These are phyloP conservation scores for Botrytis deweyae DNA, from an alignment of 2,329 filamentous ascomycete species.

Conservation along the genomic window DNA sequence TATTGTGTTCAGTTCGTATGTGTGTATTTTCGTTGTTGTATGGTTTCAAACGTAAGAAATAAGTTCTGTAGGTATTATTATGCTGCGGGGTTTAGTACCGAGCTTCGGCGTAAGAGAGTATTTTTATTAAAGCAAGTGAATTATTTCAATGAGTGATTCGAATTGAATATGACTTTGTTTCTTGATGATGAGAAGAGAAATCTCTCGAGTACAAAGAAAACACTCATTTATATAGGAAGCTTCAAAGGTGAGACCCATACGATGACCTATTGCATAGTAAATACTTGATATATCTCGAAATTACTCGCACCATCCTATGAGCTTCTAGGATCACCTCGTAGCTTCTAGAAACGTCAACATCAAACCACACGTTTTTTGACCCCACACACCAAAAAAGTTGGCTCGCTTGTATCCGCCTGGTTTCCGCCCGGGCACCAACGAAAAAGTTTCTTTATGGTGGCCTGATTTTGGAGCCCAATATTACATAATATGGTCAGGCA, in stretches of 20 bases:
- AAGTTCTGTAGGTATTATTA: not conserved
- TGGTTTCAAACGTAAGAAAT: not conserved
- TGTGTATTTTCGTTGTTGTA: constrained; percentile 3
- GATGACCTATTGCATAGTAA: constrained; percentile 7
- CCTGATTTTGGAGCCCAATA: constrained; percentile 5
- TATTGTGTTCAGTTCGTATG: constrained; percentile 29
- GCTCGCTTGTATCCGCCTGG: not conserved
- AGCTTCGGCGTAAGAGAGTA: not conserved
- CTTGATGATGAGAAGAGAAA: not conserved
- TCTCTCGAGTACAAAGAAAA: not conserved
- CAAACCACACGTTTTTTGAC: constrained; percentile 5
- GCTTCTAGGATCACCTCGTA: constrained; percentile 7
- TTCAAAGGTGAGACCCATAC: constrained; percentile 2
- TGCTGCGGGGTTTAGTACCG: constrained; percentile 10
- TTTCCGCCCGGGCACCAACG: constrained; percentile 1
- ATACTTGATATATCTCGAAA: constrained; percentile 15
- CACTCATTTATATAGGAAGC: constrained; percentile 14
- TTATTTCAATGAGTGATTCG: constrained; percentile 2
- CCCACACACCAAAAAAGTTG: constrained; percentile 11
- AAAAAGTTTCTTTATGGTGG: not conserved
- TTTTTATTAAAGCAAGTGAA: not conserved
- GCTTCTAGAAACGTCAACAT: constrained; percentile 18
- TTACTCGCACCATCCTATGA: not conserved
- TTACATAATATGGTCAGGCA: constrained; percentile 1
- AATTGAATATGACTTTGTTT: not conserved